Evolutionary conservation across 139 green algal species (phyloP).

Genomic region (Eudorina sp.): DNA sequence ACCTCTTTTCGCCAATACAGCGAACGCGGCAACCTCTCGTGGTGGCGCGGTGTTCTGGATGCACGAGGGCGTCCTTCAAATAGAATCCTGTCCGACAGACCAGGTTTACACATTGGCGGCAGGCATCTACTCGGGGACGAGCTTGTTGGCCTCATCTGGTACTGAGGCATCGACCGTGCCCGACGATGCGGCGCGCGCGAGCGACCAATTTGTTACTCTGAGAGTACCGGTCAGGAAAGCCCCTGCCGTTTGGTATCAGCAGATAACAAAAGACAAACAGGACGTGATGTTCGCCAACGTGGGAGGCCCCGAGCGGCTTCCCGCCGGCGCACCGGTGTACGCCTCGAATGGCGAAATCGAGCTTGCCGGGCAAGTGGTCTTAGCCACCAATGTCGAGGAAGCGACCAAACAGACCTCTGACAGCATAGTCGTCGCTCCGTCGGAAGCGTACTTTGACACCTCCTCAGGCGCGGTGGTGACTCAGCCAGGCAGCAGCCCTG

Average conservation of each 20-base stretch:
- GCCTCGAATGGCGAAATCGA: not conserved
- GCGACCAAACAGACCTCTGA: not conserved
- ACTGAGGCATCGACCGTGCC: too few species aligned
- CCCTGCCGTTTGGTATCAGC: not conserved
- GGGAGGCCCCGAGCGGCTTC: not conserved
- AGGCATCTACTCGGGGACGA: not conserved
- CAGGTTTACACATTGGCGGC: not conserved
- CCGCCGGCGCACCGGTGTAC: not conserved
- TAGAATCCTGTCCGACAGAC: not conserved
- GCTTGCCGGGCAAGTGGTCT: not conserved
- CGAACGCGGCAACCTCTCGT: not conserved
- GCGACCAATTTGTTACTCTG: not conserved
- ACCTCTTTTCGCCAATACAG: too few species aligned
- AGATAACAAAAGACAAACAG: not conserved
- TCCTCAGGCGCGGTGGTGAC: not conserved
- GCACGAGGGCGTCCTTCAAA: not conserved
- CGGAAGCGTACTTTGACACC: not conserved
- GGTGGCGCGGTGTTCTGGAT: constrained; percentile 19
- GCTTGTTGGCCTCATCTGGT: not conserved
- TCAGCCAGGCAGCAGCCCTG: too few species aligned
- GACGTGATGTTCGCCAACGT: not conserved
- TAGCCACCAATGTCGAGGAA: not conserved
- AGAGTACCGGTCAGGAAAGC: not conserved
- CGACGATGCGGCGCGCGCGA: too few species aligned
- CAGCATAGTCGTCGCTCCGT: not conserved